phyloP scores from a whole-genome alignment of 768 basidiomycete species.

The Lyophyllum semitale region DNA sequence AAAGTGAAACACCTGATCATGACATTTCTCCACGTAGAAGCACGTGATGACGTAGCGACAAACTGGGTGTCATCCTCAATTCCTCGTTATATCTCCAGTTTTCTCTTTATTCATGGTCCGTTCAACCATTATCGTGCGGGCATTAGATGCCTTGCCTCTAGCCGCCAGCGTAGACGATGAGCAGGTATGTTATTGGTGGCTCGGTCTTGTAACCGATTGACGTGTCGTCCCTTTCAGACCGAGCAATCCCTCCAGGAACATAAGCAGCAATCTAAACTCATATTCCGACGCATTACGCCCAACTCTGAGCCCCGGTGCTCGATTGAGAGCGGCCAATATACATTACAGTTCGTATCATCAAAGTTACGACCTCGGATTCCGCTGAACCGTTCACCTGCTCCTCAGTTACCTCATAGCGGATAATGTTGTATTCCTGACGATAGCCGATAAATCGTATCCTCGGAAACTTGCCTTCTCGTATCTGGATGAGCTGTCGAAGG shows the following conservation, averaged over 20 bases:
- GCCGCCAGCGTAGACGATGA: constrained; percentile 98
- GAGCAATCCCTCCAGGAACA: constrained; percentile 94
- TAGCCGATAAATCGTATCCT: constrained; percentile 96
- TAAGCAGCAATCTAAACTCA: constrained; percentile 97
- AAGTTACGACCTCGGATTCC: constrained; percentile 6
- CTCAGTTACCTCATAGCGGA: constrained; percentile 90
- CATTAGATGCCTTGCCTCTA: constrained; percentile 84
- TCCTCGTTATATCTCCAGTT: background rate
- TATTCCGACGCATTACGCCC: constrained; percentile 91
- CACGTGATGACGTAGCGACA: constrained; percentile 16
- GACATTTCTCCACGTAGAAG: constrained; percentile 17
- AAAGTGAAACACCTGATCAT: constrained; percentile 16
- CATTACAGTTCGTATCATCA: constrained; percentile 78
- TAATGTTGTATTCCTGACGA: constrained; percentile 93
- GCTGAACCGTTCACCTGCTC: constrained; percentile 4
- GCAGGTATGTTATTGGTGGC: constrained; percentile 68
- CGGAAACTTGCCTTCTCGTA: constrained; percentile 97
- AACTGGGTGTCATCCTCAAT: background rate
- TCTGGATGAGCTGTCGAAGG: constrained; percentile 94
- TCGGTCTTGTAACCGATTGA: constrained; percentile 8
- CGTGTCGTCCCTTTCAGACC: constrained; percentile 54
- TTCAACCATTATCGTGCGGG: constrained; percentile 84
- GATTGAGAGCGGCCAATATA: constrained; percentile 93
- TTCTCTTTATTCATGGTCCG: constrained; percentile 62
- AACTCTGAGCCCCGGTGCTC: constrained; percentile 96